Conservation (phyloP, 1,139 yeast genomes). For the Sugiyamaella neomexicana region DNA sequence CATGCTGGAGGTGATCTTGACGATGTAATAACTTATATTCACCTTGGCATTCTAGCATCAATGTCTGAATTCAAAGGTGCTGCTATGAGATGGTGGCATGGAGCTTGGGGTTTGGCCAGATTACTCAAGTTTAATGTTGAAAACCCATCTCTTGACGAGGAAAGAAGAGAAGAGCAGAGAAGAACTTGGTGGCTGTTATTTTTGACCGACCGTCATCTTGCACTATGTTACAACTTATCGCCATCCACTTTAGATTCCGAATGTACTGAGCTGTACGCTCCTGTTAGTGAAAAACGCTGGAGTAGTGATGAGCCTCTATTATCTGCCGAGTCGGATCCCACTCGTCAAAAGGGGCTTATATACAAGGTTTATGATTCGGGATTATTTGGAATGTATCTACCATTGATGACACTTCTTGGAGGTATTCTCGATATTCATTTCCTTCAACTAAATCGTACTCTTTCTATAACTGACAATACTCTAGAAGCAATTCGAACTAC, state of each 20-base stretch:
- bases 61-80: constrained; percentile 45
- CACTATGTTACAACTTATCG: constrained; percentile 43
- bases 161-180: constrained; percentile 43
- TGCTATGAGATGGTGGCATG: constrained; percentile 44
- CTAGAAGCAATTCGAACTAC: constrained; percentile 21
- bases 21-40: constrained; percentile 43
- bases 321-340: constrained; percentile 33
- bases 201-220: constrained; percentile 44
- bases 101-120: constrained; percentile 41
- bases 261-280: constrained; percentile 38
- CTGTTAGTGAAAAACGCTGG: constrained; percentile 43
- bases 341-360: constrained; percentile 27
- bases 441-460: constrained; percentile 24
- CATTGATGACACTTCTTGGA: constrained; percentile 34
- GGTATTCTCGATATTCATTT: constrained; percentile 31
- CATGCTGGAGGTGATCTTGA: constrained; percentile 40
- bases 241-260: constrained; percentile 41
- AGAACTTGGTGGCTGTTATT: constrained; percentile 48
- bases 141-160: constrained; percentile 34
- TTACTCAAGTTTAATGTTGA: constrained; percentile 40
- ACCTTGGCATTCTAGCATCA: constrained; percentile 45
- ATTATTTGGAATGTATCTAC: constrained; percentile 33
- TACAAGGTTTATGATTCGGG: constrained; percentile 29
- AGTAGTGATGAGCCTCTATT: constrained; percentile 26
- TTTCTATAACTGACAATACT: constrained; percentile 20